Conservation (phyloP, 768 basidiomycete genomes). For the Punctularia strigosozonata region DNA sequence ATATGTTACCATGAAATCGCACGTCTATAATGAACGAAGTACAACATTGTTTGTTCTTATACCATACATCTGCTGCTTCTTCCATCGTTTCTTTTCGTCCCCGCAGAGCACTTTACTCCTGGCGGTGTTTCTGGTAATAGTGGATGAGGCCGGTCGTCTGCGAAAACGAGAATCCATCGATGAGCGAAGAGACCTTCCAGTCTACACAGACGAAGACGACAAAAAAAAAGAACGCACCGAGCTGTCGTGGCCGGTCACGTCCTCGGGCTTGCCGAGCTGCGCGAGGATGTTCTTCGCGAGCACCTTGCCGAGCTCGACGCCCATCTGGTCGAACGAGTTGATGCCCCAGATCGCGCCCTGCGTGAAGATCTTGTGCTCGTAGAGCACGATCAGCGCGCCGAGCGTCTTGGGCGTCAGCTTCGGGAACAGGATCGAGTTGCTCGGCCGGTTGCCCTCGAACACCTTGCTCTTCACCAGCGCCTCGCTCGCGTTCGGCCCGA, state of each 20-base stretch:
- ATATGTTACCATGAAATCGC: no score
- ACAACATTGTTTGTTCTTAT: not conserved
- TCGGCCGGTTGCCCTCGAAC: conserved; percentile 94
- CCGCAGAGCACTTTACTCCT: conserved; percentile 33
- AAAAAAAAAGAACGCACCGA: conserved; percentile 32
- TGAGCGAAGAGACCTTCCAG: no score
- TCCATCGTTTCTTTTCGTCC: conserved; percentile 1
- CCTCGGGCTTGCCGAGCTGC: conserved; percentile 68
- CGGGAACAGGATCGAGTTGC: conserved; percentile 94
- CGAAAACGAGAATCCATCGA: conserved; percentile 4
- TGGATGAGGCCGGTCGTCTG: conserved; percentile 95
- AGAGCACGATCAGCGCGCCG: conserved; percentile 79
- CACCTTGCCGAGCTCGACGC: conserved; percentile 96
- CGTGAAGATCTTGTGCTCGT: conserved; percentile 98
- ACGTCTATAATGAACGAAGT: no score
- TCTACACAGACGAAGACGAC: not conserved
- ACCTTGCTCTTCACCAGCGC: conserved; percentile 93
- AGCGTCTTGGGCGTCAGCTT: conserved; percentile 82
- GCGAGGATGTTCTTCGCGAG: conserved; percentile 92
- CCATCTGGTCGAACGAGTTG: conserved; percentile 99
- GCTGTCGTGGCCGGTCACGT: conserved; percentile 83
- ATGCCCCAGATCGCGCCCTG: conserved; percentile 98
- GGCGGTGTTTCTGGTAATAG: conserved; percentile 87
- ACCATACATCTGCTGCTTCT: not conserved
- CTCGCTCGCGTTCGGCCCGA: conserved; percentile 61